Evolutionary conservation across 331 rosid species (phyloP).

Genomic region (Pyrus hybrid): DNA sequence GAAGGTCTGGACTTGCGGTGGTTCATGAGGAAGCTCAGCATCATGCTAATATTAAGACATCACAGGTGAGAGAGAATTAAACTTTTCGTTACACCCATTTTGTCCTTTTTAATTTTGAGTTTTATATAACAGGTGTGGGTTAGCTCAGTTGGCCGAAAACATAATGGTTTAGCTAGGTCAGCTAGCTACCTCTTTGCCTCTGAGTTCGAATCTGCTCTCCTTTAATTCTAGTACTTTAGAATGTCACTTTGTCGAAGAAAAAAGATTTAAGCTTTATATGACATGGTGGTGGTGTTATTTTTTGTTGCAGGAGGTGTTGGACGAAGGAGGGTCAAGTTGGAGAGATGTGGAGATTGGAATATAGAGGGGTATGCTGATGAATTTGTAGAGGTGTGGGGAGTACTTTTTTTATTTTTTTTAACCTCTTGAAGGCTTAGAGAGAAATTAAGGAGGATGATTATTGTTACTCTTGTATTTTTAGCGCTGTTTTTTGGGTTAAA

Average conservation of each 20-base stretch:
- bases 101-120: background rate
- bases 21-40: conserved; percentile 22
- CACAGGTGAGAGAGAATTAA: conserved; percentile 37
- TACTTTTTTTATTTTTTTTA: background rate
- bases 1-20: conserved; percentile 23
- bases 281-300: background rate
- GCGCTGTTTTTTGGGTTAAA: background rate
- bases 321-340: conserved; percentile 52
- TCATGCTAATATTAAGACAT: conserved; percentile 15
- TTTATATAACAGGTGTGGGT: background rate
- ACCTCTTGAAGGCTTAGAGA: background rate
- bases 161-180: too few species aligned
- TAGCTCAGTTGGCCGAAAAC: background rate
- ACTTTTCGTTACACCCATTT: background rate
- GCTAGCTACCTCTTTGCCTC: too few species aligned
- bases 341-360: conserved; percentile 42
- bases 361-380: conserved; percentile 18
- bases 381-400: conserved; percentile 32
- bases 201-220: too few species aligned
- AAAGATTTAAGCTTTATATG: background rate
- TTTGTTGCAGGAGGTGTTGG: conserved; percentile 39
- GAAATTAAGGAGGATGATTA: background rate
- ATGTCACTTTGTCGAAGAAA: too few species aligned
- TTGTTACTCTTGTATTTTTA: background rate
- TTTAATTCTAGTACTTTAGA: too few species aligned